Evolutionary conservation across 2,329 filamentous ascomycete genomes (phyloP), one percentile per base, ranked within the genome.

Genomic region (Colletotrichum nymphaeae): DNA sequence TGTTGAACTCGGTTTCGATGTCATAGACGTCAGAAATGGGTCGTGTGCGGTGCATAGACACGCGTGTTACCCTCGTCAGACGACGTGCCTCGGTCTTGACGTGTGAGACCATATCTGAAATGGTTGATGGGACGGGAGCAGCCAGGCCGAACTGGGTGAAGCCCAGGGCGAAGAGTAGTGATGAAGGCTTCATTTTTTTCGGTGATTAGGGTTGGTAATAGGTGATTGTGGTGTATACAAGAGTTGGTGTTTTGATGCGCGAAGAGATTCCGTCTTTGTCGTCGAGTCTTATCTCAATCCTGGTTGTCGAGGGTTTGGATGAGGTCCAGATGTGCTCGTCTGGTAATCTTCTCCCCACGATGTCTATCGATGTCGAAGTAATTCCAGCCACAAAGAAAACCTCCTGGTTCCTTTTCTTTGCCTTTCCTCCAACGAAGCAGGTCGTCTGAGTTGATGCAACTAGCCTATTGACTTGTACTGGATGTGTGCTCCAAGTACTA

Each of bases 1-100:
- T 75, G 63, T 75, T 66, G n/a, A 74, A 74, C 12, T 49, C 22
- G 16, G 63, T 3, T n/a, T 66, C 70, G 5, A 69, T n/a, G n/a
- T 63, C 37, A 42, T 65, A 28, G 28, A 52, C 5, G 7, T 26
- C 37, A 7, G 62, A 52, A 3, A 67, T 30, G 14, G 68, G 42
- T 8, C 32, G 53, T 24, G 28, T 59, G 28, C 46, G 53, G 30
- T 63, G 49, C 42, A 53, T 53, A 2, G 72, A 62, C 8, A 68
- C 30, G 49, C 64, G 56, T 7, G 60, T 62, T 16, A 73, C 52
- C 35, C 32, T 57, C 8, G 64, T 72, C 11, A 68, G 35, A 49
- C 59, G 70, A 19, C 57, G 62, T 8, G 72, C 63, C 58, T 74
- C 72, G 8, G 19, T 19, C 14, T 59, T 57, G 22, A 72, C 53